Conservation (phyloP, 305 asterid genomes). For the Ilex paraguariensis region DNA sequence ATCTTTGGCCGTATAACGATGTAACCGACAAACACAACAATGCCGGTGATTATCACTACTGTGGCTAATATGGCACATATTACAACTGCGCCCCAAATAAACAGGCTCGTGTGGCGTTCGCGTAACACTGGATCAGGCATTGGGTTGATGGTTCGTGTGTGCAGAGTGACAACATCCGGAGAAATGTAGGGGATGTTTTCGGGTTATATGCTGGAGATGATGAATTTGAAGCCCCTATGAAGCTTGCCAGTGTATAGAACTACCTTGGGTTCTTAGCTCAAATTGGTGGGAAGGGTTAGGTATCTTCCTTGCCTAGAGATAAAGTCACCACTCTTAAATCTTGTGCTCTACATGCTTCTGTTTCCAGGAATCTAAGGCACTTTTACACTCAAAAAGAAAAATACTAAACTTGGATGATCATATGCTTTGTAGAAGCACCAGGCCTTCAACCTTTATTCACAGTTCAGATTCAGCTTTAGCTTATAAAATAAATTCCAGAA, state of each 20-base stretch:
- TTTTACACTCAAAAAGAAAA: background rate
- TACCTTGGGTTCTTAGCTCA: slow-evolving; percentile 35
- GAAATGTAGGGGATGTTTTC: background rate
- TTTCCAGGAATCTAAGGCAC: background rate
- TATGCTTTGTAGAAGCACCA: too few relatives aligned
- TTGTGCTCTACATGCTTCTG: slow-evolving; percentile 5
- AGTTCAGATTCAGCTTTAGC: too few relatives aligned
- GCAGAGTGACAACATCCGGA: slow-evolving; percentile 1
- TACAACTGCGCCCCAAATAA: slow-evolving; percentile 60
- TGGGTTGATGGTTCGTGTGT: slow-evolving; percentile 15
- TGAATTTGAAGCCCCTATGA: too few relatives aligned
- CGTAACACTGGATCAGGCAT: slow-evolving; percentile 47
- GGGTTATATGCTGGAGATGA: background rate
- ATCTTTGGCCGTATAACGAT: slow-evolving; percentile 54
- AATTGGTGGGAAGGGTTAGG: slow-evolving; percentile 77
- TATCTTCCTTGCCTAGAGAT: slow-evolving; percentile 69
- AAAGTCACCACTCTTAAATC: slow-evolving; percentile 46
- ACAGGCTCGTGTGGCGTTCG: slow-evolving; percentile 48
- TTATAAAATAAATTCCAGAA: too few relatives aligned
- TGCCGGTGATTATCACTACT: slow-evolving; percentile 57
- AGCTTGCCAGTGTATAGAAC: background rate
- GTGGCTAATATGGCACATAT: slow-evolving; percentile 57
- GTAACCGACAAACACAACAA: slow-evolving; percentile 59
- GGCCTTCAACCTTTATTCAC: too few relatives aligned
- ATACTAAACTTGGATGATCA: slow-evolving; percentile 1